These are phyloP conservation scores for Xylariaceae sp. DNA, from an alignment of 2,329 filamentous ascomycete genomes.

Conservation along the genomic window DNA sequence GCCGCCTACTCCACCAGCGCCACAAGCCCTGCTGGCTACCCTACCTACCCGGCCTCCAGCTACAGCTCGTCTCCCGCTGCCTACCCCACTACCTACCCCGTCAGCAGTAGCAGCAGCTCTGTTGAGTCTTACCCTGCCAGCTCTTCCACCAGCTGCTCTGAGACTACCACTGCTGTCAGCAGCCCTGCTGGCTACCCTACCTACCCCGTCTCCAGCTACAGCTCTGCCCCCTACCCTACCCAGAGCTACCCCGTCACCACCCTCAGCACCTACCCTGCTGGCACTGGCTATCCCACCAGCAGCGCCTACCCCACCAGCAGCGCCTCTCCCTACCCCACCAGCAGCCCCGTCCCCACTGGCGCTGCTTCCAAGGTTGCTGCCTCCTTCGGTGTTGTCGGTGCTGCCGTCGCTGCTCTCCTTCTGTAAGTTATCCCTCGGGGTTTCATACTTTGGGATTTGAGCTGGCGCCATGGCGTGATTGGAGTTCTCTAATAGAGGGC, in stretches of 20 bases:
- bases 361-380: conserved; percentile 15
- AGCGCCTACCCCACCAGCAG: conserved; percentile 12
- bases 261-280: conserved; percentile 14
- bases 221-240: conserved; percentile 3
- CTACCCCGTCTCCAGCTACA: conserved; percentile 11
- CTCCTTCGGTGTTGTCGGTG: conserved; percentile 18
- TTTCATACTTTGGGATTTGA: conserved; percentile 5
- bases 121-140: neutral
- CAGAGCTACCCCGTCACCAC: conserved; percentile 9
- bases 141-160: neutral
- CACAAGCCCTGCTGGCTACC: conserved; percentile 2
- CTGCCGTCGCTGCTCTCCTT: conserved; percentile 16
- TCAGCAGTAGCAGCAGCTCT: neutral
- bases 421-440: conserved; percentile 10
- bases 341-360: conserved; percentile 16
- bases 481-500: conserved; percentile 12
- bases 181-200: conserved; percentile 4
- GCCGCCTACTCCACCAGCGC: neutral
- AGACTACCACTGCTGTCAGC: neutral
- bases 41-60: neutral
- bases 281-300: conserved; percentile 12
- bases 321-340: conserved; percentile 8
- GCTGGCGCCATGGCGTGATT: conserved; percentile 15
- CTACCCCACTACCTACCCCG: neutral
- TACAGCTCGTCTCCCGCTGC: neutral